These are phyloP conservation scores for Volutella citrinella DNA, from an alignment of 2,329 filamentous ascomycete genomes.

Conservation along the genomic window DNA sequence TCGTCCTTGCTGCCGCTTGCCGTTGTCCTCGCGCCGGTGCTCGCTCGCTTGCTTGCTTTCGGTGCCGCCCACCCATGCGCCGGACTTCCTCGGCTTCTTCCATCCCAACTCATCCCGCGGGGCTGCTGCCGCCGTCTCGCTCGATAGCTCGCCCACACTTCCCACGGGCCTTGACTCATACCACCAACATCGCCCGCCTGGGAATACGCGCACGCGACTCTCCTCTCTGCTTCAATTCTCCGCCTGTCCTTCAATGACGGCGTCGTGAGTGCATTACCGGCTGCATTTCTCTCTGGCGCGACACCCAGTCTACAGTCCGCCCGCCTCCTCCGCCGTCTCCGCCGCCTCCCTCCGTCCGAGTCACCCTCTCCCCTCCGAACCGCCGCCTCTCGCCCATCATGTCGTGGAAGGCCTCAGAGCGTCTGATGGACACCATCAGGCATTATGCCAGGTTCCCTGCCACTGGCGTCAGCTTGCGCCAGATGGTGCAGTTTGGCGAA, in stretches of 20 bases:
- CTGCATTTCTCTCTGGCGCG: conserved; percentile 19
- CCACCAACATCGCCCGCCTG: conserved; percentile 5
- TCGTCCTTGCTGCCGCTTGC: too few species aligned
- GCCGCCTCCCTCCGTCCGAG: conserved; percentile 25
- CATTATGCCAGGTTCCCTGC: conserved; percentile 97
- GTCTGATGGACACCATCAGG: conserved; percentile 94
- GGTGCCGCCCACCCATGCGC: conserved; percentile 2
- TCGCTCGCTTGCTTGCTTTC: not conserved
- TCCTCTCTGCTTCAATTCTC: conserved; percentile 12
- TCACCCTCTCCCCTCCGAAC: conserved; percentile 7
- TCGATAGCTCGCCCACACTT: conserved; percentile 7
- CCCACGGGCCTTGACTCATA: not conserved
- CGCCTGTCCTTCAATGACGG: conserved; percentile 25
- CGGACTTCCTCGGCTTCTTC: conserved; percentile 26
- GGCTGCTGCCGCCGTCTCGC: conserved; percentile 19
- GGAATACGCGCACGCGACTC: conserved; percentile 17
- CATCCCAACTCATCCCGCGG: conserved; percentile 20
- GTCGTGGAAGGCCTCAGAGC: conserved; percentile 90
- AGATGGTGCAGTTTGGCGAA: conserved; percentile 99
- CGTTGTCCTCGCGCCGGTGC: not conserved
- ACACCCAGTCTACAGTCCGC: conserved; percentile 10
- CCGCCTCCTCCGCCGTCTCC: conserved; percentile 17
- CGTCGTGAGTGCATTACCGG: conserved; percentile 22
- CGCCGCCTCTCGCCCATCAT: conserved; percentile 46
- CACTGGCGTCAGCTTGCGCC: conserved; percentile 90